Evolutionary conservation across 805 yeast species (phyloP).

Genomic region (Metschnikowia koreensis): DNA sequence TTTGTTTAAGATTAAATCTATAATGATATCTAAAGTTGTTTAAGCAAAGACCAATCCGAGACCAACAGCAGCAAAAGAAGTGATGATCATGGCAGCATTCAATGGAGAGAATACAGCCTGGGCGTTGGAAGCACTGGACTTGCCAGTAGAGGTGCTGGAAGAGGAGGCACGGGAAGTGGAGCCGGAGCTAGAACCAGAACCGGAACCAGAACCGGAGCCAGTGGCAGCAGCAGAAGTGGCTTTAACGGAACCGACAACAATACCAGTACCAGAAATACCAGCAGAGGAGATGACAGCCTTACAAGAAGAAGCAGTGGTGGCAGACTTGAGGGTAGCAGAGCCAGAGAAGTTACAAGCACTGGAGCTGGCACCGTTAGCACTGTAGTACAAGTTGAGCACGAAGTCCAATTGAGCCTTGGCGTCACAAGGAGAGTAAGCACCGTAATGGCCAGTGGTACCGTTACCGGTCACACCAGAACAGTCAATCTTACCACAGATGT

Average conservation of each 20-base stretch:
- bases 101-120: slow-evolving; percentile 12
- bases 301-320: slow-evolving; percentile 54
- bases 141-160: slow-evolving; percentile 14
- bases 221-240: slow-evolving; percentile 24
- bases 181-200: slow-evolving; percentile 2
- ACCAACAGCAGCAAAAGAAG: slow-evolving; percentile 27
- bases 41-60: slow-evolving; percentile 25
- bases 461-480: slow-evolving; percentile 39
- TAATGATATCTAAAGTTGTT: background rate
- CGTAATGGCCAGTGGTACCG: slow-evolving; percentile 41
- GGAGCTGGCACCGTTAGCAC: slow-evolving; percentile 37
- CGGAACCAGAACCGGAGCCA: slow-evolving; percentile 28
- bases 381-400: slow-evolving; percentile 39
- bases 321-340: slow-evolving; percentile 42
- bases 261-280: slow-evolving; percentile 68
- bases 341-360: slow-evolving; percentile 68
- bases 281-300: slow-evolving; percentile 58
- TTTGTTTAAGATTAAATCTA: background rate
- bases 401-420: slow-evolving; percentile 37
- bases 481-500: slow-evolving; percentile 34
- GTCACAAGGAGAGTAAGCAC: slow-evolving; percentile 41
- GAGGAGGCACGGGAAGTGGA: slow-evolving; percentile 6
- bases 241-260: slow-evolving; percentile 31
- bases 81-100: slow-evolving; percentile 21
- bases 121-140: slow-evolving; percentile 24